Evolutionary conservation across 306 rosid genomes (phyloP), one percentile per base, ranked within the genome.

Genomic region (Sphenostylis stenocarpa): DNA sequence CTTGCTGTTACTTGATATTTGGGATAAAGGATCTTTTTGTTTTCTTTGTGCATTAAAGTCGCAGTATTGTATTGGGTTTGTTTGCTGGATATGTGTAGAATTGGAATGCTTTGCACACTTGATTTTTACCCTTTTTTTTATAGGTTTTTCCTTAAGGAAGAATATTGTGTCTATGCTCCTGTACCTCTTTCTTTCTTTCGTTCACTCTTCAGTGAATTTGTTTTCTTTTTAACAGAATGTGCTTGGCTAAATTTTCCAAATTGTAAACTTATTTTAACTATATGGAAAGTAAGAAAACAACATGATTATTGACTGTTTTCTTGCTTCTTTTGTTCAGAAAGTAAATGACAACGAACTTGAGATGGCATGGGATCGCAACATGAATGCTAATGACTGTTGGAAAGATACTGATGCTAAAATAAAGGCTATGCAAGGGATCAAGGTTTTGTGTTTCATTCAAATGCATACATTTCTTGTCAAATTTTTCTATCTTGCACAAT

Each of bases 361-460:
- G 82, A 85, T 85, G 52, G 86, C 92, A 11, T 87, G 90, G 96
- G 93, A 89, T 39, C 26, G 45, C 73, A 92, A 92, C 86, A 80
- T 84, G 88, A 84, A 72, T 45, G 95, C 96, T 78, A 87, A 87
- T 86, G 91, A 84, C 61, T 51, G 63, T 23, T 94, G 93, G 91
- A 87, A 87, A 82, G 73, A 78, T 77, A 63, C 66, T 9, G 96
- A 87, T 62, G 97, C 92, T 70, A 85, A 90, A 77, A 76, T 70
- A 64, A 82, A 88, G 63, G 91, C 95, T 43, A 94, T 86, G 84
- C 71, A 21, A 53, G 87, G 83, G 71, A 76, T 62, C 67, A 92
- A 85, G 97, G 98, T 94, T 75, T 62, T 86, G 86, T 81, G 67
- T 83, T 41, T 61, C 65, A 73, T 83, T 41, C 57, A 61, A 77